These are phyloP conservation scores for Ulmus americana DNA, from an alignment of 331 rosid species.

Conservation along the genomic window DNA sequence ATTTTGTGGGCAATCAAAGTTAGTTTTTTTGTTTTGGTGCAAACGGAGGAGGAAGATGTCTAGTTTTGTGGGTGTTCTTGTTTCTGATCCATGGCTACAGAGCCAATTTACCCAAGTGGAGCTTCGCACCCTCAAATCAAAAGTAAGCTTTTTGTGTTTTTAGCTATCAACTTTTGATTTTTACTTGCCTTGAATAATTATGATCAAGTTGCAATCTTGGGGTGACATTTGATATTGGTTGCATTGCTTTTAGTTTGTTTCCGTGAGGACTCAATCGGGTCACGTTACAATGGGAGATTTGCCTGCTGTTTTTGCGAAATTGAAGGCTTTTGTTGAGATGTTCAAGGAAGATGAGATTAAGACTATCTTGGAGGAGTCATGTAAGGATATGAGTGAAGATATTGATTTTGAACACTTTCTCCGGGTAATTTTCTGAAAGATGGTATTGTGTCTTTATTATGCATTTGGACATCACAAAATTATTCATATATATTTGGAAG, in stretches of 20 bases:
- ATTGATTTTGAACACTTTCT: constrained; percentile 80
- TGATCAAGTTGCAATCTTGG: constrained; percentile 9
- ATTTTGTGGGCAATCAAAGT: constrained; percentile 27
- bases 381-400: constrained; percentile 44
- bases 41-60: constrained; percentile 55
- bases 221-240: constrained; percentile 29
- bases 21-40: constrained; percentile 21
- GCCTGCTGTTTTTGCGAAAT: constrained; percentile 55
- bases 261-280: constrained; percentile 63
- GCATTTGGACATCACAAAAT: background rate
- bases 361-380: constrained; percentile 40
- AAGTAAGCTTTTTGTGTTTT: constrained; percentile 29
- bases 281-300: constrained; percentile 49
- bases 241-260: constrained; percentile 49
- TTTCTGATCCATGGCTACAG: constrained; percentile 83
- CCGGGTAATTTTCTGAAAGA: constrained; percentile 43
- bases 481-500: background rate
- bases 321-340: constrained; percentile 47
- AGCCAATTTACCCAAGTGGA: constrained; percentile 97
- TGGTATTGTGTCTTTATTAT: background rate
- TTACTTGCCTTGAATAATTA: background rate
- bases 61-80: constrained; percentile 74
- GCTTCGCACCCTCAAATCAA: constrained; percentile 84
- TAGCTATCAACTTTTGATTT: background rate
- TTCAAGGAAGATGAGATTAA: constrained; percentile 62